A percentile compares a stretch with the other conserved stretches of the same genome.
Conservation (phyloP, 2,329 filamentous ascomycete species). For the Xylariaceae sp. region DNA sequence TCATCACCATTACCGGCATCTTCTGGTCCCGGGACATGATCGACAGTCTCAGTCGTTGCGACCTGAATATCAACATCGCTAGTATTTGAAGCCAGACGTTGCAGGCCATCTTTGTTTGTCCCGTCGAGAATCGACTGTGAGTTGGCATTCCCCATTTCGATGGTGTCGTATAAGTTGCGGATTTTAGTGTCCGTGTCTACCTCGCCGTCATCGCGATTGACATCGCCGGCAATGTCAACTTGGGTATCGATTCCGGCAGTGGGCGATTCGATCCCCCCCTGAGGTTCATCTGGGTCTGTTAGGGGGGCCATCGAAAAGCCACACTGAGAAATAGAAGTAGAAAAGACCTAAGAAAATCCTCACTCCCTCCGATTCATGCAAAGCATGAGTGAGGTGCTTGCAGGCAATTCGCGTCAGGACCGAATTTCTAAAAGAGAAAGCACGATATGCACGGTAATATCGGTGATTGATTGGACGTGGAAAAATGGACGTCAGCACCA, state of each 20-base stretch:
- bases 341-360: neutral
- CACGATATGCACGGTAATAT: too few species aligned
- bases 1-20: constrained; percentile 17
- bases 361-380: too few species aligned
- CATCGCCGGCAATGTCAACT: neutral
- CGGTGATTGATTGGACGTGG: too few species aligned
- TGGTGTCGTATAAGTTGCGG: constrained; percentile 22
- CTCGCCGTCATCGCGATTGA: constrained; percentile 4
- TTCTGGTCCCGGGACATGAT: constrained; percentile 12
- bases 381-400: too few species aligned
- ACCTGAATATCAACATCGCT: constrained; percentile 6
- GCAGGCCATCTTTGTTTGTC: constrained; percentile 16
- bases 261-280: constrained; percentile 3
- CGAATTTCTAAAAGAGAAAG: too few species aligned
- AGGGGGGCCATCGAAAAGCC: neutral
- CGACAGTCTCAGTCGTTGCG: constrained; percentile 11
- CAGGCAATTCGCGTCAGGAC: too few species aligned
- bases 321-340: neutral
- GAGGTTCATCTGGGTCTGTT: neutral
- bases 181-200: constrained; percentile 21
- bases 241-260: constrained; percentile 1
- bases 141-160: constrained; percentile 14
- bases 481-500: too few species aligned
- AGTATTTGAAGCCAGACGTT: constrained; percentile 21
- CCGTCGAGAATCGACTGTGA: neutral